phyloP scores from a whole-genome alignment of 345 rosid species.

The Brassica carinata region DNA sequence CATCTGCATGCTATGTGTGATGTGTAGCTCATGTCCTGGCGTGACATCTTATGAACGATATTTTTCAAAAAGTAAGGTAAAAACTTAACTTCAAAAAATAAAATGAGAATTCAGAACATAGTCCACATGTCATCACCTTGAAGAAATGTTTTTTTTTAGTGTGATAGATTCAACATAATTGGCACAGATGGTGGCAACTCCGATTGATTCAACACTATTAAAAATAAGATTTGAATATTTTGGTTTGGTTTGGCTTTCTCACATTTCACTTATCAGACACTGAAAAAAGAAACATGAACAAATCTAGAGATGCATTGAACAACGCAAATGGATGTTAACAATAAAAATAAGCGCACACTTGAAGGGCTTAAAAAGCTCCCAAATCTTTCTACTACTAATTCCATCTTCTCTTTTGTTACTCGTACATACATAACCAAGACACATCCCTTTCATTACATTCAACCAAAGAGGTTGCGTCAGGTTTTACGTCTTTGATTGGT shows the following conservation, averaged over 20 bases:
- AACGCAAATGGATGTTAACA: not conserved
- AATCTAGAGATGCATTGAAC: not conserved
- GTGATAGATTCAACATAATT: not conserved
- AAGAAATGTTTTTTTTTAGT: not conserved
- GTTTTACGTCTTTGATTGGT: not conserved
- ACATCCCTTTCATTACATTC: slow-evolving; percentile 35
- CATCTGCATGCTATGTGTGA: slow-evolving; percentile 21
- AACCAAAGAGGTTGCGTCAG: slow-evolving; percentile 25
- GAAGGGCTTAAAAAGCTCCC: slow-evolving; percentile 27
- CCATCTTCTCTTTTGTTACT: slow-evolving; percentile 11
- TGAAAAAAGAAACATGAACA: not conserved
- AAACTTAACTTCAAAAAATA: too few relatives aligned
- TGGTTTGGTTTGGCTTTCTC: slow-evolving; percentile 8
- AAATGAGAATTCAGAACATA: too few relatives aligned
- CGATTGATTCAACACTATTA: not conserved
- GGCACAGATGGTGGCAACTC: not conserved
- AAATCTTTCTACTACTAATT: slow-evolving; percentile 21
- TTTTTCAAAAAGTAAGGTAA: too few relatives aligned
- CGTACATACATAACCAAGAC: slow-evolving; percentile 32
- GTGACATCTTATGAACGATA: not conserved
- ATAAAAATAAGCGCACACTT: slow-evolving; percentile 26
- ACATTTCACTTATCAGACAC: slow-evolving; percentile 2
- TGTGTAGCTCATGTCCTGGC: slow-evolving; percentile 21
- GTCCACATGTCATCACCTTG: not conserved
- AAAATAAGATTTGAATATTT: not conserved